Evolutionary conservation across 805 yeast species (phyloP), one percentile per base, ranked within the genome.

Genomic region (Kregervanrija delftensis): DNA sequence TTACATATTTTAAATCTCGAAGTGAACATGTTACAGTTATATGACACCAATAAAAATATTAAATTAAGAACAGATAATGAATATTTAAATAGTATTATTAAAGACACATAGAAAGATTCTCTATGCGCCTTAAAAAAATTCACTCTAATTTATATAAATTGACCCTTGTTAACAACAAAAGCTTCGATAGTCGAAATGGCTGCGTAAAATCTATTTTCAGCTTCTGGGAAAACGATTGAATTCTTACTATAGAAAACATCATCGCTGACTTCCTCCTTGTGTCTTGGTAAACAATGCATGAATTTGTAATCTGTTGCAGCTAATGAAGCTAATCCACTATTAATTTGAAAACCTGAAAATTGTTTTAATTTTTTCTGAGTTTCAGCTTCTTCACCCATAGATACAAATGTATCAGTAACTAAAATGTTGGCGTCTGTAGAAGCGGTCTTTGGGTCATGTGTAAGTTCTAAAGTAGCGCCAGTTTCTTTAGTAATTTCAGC

Each of bases 231-330:
- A 3, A 93, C 99, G 45, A 93, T 67, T 2, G 96, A 87, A 54
- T 79, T 75, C 32, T 80, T 79, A 43, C 89, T 71, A 68, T 91
- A 91, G 61, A 93, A 93, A 2, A 93, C 93, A 38, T 85, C 96
- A 63, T 93, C 99, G 34, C 80, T 76, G 33, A 93, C 99, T 66
- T 93, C 99, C 64, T 90, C 96, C 28, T 79, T 76, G 56, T 93
- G 96, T 67, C 99, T 83, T 52, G 99, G 99, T 54, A 93, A 73
- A 66, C 99, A 93, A 64, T 93, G 99, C 98, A 93, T 90, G 67
- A 93, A 93, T 63, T 80, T 87, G 86, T 91, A 91, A 59, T 76
- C 66, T 13, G 69, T 73, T 37, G 85, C 83, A 37, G 75, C 76
- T 5, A 86, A 86, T 11, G 68, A 58, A 22, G 85, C 76, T 69